Evolutionary conservation across 1,139 yeast genomes (phyloP).

Genomic region (Candida albicans): DNA sequence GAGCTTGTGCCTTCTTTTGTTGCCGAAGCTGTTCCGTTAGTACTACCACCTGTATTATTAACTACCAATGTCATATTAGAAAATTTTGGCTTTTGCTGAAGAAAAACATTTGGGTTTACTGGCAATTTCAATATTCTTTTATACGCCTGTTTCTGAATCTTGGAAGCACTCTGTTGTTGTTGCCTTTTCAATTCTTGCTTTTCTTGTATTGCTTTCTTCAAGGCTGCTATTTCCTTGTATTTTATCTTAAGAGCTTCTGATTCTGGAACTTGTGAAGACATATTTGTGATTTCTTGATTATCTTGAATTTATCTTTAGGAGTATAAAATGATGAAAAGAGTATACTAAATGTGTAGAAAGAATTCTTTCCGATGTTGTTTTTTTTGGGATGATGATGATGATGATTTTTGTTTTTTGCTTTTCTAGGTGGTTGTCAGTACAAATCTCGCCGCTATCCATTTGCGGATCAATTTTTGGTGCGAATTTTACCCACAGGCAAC

Average conservation of each 20-base stretch:
- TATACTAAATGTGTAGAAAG: too few relatives aligned
- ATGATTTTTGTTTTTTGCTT: too few relatives aligned
- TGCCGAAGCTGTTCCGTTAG: not conserved
- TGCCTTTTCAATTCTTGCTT: slow-evolving; percentile 12
- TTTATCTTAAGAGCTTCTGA: slow-evolving; percentile 25
- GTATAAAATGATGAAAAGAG: too few relatives aligned
- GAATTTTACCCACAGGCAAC: too few relatives aligned
- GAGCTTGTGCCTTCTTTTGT: not conserved
- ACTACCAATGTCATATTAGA: slow-evolving; percentile 10
- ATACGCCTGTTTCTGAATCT: slow-evolving; percentile 6
- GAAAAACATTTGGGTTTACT: not conserved
- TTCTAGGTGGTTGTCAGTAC: too few relatives aligned
- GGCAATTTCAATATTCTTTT: not conserved
- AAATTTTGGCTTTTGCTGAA: slow-evolving; percentile 1
- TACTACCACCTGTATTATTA: not conserved
- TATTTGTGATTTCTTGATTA: not conserved
- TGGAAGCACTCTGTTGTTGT: slow-evolving; percentile 7
- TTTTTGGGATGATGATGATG: too few relatives aligned
- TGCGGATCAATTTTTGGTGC: too few relatives aligned
- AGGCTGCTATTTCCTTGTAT: slow-evolving; percentile 35
- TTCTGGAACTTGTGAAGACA: slow-evolving; percentile 16
- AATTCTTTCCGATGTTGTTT: too few relatives aligned
- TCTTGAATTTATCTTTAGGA: too few relatives aligned
- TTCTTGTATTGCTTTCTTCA: slow-evolving; percentile 30
- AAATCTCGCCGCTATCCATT: too few relatives aligned